Evolutionary conservation across 345 rosid species (phyloP).

Genomic region (Citrus inodora): DNA sequence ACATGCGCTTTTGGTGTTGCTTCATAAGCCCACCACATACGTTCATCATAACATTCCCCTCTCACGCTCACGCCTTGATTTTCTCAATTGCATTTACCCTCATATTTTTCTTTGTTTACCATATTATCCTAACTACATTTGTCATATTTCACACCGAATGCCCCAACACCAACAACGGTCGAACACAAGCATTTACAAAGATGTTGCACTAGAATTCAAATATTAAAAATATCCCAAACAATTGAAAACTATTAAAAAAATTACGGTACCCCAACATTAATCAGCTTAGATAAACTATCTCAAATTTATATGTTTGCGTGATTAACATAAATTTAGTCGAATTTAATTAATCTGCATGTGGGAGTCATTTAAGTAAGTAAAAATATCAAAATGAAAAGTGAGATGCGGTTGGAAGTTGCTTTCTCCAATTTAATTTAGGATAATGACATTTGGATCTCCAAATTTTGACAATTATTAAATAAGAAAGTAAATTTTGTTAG

Average conservation of each 20-base stretch:
- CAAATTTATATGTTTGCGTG: too few relatives aligned
- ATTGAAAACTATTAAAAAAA: too few relatives aligned
- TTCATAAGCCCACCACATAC: constrained; percentile 10
- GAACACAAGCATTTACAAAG: neutral
- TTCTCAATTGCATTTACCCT: constrained; percentile 5
- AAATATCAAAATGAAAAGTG: too few relatives aligned
- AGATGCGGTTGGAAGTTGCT: neutral
- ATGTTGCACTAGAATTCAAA: too few relatives aligned
- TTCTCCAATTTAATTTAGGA: neutral
- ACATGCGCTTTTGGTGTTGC: constrained; percentile 40
- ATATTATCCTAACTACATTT: neutral
- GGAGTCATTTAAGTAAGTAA: neutral
- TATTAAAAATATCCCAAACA: too few relatives aligned
- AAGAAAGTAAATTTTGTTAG: too few relatives aligned
- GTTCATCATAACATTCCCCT: neutral
- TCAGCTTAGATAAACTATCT: too few relatives aligned
- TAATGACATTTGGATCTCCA: neutral
- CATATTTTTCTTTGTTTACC: constrained; percentile 1
- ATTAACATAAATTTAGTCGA: too few relatives aligned
- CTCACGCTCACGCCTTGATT: constrained; percentile 11
- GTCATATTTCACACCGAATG: neutral
- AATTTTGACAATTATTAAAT: too few relatives aligned
- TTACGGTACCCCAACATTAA: too few relatives aligned
- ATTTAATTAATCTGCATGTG: too few relatives aligned
- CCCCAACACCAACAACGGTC: neutral